These are phyloP conservation scores for Epichloe typhina DNA, from an alignment of 2,329 filamentous ascomycete species.

Conservation along the genomic window DNA sequence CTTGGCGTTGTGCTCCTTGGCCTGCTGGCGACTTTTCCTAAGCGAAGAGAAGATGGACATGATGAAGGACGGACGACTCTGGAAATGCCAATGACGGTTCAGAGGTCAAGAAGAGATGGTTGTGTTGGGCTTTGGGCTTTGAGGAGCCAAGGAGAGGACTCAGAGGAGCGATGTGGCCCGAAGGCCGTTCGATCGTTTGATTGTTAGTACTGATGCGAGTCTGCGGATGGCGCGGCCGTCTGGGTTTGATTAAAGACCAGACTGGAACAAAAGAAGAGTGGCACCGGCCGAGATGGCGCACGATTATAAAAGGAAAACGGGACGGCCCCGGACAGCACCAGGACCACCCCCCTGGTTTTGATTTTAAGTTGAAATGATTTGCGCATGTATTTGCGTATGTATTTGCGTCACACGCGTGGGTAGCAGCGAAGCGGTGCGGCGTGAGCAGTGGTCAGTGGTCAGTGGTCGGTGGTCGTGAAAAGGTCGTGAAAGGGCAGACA, in stretches of 20 bases:
- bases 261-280: not conserved
- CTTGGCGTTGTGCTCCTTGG: conserved; percentile 40
- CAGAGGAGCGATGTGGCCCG: too few relatives aligned
- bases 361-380: not conserved
- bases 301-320: conserved; percentile 1
- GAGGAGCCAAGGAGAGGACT: too few relatives aligned
- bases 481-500: not conserved
- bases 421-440: conserved; percentile 1
- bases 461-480: not conserved
- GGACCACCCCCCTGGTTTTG: not conserved
- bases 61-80: conserved; percentile 2
- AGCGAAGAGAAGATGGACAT: conserved; percentile 48
- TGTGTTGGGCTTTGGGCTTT: not conserved
- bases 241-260: too few relatives aligned
- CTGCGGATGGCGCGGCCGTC: too few relatives aligned
- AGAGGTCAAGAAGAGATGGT: not conserved
- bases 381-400: too few relatives aligned
- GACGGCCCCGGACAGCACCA: not conserved
- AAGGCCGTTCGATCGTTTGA: too few relatives aligned
- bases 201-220: too few relatives aligned
- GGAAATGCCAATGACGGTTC: not conserved
- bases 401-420: not conserved
- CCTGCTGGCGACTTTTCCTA: conserved; percentile 37
- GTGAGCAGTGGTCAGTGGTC: not conserved
- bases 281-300: conserved; percentile 2